Percentiles rank a stretch among this genome's conserved stretches.
Conservation (phyloP, 1,139 yeast genomes). For the Hansenula anomala region DNA sequence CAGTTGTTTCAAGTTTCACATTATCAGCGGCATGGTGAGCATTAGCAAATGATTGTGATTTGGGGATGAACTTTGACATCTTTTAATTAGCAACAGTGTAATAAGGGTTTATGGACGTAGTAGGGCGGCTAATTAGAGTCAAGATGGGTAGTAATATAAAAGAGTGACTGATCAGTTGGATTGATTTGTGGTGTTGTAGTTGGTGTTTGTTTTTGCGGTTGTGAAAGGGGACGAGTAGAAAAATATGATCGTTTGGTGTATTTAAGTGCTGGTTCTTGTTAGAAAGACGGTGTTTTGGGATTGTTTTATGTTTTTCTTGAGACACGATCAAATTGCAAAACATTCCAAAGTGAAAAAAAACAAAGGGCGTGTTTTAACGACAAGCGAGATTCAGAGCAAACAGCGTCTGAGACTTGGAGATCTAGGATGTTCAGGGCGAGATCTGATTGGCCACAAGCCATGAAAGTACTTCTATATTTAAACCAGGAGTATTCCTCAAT, state of each 20-base stretch:
- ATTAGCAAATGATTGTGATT: neutral
- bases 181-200: neutral
- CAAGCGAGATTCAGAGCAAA: neutral
- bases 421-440: too few relatives aligned
- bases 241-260: neutral
- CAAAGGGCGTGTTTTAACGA: neutral
- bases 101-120: too few relatives aligned
- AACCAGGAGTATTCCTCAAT: too few relatives aligned
- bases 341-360: neutral
- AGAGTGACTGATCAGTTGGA: neutral
- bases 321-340: neutral
- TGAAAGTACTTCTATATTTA: too few relatives aligned
- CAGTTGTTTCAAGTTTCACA: conserved; percentile 17
- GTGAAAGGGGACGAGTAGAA: neutral
- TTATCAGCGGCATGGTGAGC: neutral
- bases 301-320: neutral
- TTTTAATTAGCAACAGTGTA: too few relatives aligned
- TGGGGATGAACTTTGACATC: neutral
- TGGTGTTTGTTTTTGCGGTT: too few relatives aligned
- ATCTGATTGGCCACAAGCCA: too few relatives aligned
- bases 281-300: neutral
- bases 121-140: neutral
- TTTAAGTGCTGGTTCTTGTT: neutral
- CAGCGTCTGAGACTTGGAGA: too few relatives aligned
- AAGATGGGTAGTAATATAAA: too few relatives aligned